A percentile compares a stretch with the other conserved stretches of the same genome.
These are phyloP conservation scores for Citrus hindsii DNA, from an alignment of 345 rosid species.

Conservation along the genomic window DNA sequence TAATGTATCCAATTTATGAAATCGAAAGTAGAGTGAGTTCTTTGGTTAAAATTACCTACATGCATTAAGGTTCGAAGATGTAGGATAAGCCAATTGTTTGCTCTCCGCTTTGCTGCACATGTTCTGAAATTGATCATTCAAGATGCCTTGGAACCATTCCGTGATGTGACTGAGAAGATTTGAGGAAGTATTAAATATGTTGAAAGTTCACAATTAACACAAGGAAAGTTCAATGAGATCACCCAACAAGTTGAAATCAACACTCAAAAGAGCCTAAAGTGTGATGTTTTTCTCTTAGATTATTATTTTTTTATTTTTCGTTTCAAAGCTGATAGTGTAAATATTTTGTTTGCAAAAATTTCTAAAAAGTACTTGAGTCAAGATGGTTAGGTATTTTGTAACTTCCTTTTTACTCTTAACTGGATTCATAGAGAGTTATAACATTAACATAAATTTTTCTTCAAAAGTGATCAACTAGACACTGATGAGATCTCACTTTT, in stretches of 20 bases:
- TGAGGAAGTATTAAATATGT: slow-evolving; percentile 68
- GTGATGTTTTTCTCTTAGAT: not conserved
- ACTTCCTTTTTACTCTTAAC: not conserved
- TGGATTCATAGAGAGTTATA: not conserved
- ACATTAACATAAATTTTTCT: not conserved
- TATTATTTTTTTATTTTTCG: not conserved
- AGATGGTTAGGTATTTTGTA: not conserved
- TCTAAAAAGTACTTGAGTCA: not conserved
- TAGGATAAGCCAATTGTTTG: slow-evolving; percentile 48
- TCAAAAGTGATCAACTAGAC: not conserved
- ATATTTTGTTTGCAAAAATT: not conserved
- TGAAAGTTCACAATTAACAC: slow-evolving; percentile 63
- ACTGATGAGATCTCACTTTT: too few species aligned
- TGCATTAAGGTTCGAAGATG: too few species aligned
- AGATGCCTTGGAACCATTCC: slow-evolving; percentile 60
- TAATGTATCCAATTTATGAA: too few species aligned
- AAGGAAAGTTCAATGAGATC: slow-evolving; percentile 66
- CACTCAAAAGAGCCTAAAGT: slow-evolving; percentile 32
- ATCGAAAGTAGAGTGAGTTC: too few species aligned
- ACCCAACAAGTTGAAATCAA: slow-evolving; percentile 59
- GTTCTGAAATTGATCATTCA: slow-evolving; percentile 54
- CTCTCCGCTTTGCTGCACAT: slow-evolving; percentile 67
- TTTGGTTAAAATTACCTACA: too few species aligned
- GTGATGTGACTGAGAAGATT: slow-evolving; percentile 62
- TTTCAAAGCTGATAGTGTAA: not conserved